These are phyloP conservation scores for Phoma herbarum DNA, from an alignment of 2,329 filamentous ascomycete genomes.

Conservation along the genomic window DNA sequence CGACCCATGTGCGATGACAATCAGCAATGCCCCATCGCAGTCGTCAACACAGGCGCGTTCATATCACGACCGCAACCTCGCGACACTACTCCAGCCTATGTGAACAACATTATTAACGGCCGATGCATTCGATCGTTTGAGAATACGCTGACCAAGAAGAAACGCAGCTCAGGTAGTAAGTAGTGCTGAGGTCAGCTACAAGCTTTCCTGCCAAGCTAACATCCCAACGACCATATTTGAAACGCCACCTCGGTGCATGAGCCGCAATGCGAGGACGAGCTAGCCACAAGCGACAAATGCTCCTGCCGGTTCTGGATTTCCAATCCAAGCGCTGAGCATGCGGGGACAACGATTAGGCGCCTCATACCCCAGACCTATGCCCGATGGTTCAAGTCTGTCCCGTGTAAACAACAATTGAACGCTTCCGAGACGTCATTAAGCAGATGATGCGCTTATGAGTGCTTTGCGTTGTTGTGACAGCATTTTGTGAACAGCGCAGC, in stretches of 20 bases:
- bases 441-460: not conserved
- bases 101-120: not conserved
- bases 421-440: not conserved
- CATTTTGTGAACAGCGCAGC: not conserved
- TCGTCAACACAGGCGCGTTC: not conserved
- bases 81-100: not conserved
- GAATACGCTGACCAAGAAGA: not conserved
- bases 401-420: not conserved
- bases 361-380: not conserved
- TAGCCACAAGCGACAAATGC: slow-evolving; percentile 1
- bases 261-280: not conserved
- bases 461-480: not conserved
- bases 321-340: not conserved
- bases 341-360: not conserved
- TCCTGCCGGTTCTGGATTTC: not conserved
- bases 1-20: not conserved
- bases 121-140: not conserved
- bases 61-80: not conserved
- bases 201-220: not conserved
- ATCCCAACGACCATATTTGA: not conserved
- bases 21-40: not conserved
- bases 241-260: not conserved
- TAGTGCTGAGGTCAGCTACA: slow-evolving; percentile 15
- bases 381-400: too few relatives aligned
- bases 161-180: not conserved